Conservation (phyloP, 192 early-diverging fungal genomes). For the Cetraspora pellucida region DNA sequence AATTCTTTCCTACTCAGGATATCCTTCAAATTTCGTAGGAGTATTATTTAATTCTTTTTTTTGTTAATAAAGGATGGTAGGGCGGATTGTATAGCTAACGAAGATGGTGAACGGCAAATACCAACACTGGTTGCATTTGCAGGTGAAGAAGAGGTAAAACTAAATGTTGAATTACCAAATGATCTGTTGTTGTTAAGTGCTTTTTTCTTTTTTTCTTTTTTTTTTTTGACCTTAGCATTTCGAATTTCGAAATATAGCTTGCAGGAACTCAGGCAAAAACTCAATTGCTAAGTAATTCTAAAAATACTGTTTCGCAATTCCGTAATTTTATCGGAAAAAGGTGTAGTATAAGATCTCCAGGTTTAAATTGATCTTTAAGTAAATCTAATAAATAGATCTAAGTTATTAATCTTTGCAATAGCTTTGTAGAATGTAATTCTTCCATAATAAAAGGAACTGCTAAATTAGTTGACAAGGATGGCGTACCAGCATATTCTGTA, state of each 20-base stretch:
- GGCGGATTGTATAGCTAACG: slow-evolving; percentile 94
- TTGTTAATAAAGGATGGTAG: slow-evolving; percentile 59
- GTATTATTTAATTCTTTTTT: background rate
- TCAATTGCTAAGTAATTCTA: slow-evolving; percentile 85
- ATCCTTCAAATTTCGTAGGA: background rate
- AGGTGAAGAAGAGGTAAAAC: slow-evolving; percentile 83
- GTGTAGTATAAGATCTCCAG: too few relatives aligned
- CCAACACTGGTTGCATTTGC: slow-evolving; percentile 92
- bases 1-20: background rate
- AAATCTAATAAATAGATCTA: background rate
- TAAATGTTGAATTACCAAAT: background rate
- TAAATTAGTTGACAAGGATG: slow-evolving; percentile 59
- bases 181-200: background rate
- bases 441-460: slow-evolving; percentile 46
- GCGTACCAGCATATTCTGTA: slow-evolving; percentile 64
- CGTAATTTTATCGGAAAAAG: slow-evolving; percentile 80
- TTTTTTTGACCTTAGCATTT: background rate
- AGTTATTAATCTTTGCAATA: background rate
- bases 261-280: slow-evolving; percentile 74
- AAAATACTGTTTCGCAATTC: slow-evolving; percentile 91
- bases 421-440: slow-evolving; percentile 40
- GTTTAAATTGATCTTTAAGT: slow-evolving; percentile 8
- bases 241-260: slow-evolving; percentile 38
- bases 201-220: background rate
- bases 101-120: slow-evolving; percentile 96